Conservation (phyloP, 2,329 filamentous ascomycete species). For the Epichloe sibirici region DNA sequence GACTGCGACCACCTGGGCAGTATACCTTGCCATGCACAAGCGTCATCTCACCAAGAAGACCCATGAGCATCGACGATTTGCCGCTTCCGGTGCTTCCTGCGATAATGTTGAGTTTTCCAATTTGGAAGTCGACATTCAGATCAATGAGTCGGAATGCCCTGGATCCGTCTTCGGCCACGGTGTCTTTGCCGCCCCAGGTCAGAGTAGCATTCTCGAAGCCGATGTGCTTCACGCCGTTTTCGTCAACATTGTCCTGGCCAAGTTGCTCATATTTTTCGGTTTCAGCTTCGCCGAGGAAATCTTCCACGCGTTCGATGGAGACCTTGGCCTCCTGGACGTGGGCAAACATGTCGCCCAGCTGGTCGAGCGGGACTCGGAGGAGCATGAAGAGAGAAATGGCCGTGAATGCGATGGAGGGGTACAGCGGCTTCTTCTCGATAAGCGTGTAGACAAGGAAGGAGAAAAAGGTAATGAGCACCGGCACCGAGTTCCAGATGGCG, state of each 20-base stretch:
- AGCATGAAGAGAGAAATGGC: slow-evolving; percentile 93
- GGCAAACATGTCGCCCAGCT: slow-evolving; percentile 96
- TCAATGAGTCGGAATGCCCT: slow-evolving; percentile 75
- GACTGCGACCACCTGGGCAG: slow-evolving; percentile 72
- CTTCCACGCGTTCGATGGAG: slow-evolving; percentile 90
- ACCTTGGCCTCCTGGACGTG: slow-evolving; percentile 97
- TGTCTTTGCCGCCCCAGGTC: slow-evolving; percentile 68
- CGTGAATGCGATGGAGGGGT: slow-evolving; percentile 90
- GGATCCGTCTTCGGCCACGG: slow-evolving; percentile 50
- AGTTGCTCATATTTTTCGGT: slow-evolving; percentile 92
- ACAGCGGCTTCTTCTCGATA: slow-evolving; percentile 76
- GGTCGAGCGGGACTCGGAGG: slow-evolving; percentile 83
- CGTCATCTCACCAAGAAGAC: slow-evolving; percentile 91
- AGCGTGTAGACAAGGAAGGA: slow-evolving; percentile 91
- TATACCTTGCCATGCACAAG: slow-evolving; percentile 67
- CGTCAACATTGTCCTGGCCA: slow-evolving; percentile 53
- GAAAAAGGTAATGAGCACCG: slow-evolving; percentile 89
- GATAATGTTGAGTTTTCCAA: slow-evolving; percentile 84
- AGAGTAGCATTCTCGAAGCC: slow-evolving; percentile 78
- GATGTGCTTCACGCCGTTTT: slow-evolving; percentile 60
- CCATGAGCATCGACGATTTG: slow-evolving; percentile 94
- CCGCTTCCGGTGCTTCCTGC: slow-evolving; percentile 88
- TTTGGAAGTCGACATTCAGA: slow-evolving; percentile 67
- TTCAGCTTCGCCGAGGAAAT: slow-evolving; percentile 86
- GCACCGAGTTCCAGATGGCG: slow-evolving; percentile 92